Evolutionary conservation across 2,329 filamentous ascomycete species (phyloP).

Genomic region (Colletotrichum endophyticum): DNA sequence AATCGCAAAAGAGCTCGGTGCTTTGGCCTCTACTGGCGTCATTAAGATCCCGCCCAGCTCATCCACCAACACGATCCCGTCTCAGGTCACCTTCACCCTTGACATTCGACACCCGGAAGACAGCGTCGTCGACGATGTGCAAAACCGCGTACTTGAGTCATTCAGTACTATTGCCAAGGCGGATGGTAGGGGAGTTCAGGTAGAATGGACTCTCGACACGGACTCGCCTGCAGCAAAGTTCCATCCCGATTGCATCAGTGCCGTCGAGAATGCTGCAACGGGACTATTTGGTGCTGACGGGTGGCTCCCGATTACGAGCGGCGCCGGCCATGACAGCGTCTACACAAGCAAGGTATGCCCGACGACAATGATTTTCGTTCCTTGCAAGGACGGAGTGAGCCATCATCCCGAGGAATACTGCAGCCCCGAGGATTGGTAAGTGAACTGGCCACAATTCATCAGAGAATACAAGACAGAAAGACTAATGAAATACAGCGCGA

Average conservation of each 20-base stretch:
- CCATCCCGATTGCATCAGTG: constrained; percentile 69
- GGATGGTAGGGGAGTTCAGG: constrained; percentile 39
- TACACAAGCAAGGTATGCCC: constrained; percentile 64
- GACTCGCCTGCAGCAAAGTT: constrained; percentile 68
- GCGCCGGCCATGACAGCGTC: constrained; percentile 56
- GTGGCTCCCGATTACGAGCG: constrained; percentile 41
- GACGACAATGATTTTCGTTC: constrained; percentile 72
- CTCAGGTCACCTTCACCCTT: constrained; percentile 20
- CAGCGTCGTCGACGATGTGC: constrained; percentile 19
- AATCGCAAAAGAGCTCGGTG: constrained; percentile 62
- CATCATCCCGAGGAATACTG: constrained; percentile 70
- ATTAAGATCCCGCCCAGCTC: constrained; percentile 37
- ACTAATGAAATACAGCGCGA: constrained; percentile 13
- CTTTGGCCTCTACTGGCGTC: constrained; percentile 74
- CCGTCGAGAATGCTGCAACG: constrained; percentile 64
- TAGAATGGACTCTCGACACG: constrained; percentile 67
- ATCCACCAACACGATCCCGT: constrained; percentile 23
- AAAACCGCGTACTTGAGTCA: constrained; percentile 24
- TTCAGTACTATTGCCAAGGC: constrained; percentile 27
- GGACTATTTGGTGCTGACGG: constrained; percentile 57
- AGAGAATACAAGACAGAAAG: constrained; percentile 20
- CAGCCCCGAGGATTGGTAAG: constrained; percentile 59
- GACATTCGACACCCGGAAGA: constrained; percentile 23
- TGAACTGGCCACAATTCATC: neutral
- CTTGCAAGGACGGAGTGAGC: constrained; percentile 66